Evolutionary conservation across 257 asterid species (phyloP).

Genomic region (Eucommia ulmoides): DNA sequence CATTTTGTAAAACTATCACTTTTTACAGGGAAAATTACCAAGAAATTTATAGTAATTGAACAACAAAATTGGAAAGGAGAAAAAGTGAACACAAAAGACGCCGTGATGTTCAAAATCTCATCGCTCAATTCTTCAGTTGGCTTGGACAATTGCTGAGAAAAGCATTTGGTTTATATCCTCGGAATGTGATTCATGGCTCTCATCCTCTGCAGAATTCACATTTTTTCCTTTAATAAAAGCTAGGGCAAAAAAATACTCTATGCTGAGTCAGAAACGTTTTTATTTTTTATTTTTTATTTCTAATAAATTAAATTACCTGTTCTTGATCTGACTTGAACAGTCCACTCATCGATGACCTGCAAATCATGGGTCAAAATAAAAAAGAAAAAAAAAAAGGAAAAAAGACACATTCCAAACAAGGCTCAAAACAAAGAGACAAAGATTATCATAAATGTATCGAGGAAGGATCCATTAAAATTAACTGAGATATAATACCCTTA

Average conservation of each 20-base stretch:
- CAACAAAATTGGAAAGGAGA: too few species aligned
- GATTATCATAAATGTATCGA: slow-evolving; percentile 22
- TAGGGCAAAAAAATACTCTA: too few species aligned
- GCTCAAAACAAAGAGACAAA: slow-evolving; percentile 3
- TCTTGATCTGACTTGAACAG: slow-evolving; percentile 50
- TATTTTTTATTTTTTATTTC: too few species aligned
- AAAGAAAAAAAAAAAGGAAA: too few species aligned
- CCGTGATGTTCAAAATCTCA: not conserved
- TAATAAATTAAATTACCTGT: too few species aligned
- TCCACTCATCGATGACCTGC: slow-evolving; percentile 90
- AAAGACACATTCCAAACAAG: not conserved
- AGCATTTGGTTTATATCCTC: slow-evolving; percentile 64
- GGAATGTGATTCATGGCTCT: slow-evolving; percentile 35
- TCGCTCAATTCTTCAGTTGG: slow-evolving; percentile 20
- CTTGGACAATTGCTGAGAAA: slow-evolving; percentile 79
- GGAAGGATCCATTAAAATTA: slow-evolving; percentile 5
- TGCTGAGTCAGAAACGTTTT: too few species aligned
- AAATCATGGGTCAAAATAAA: slow-evolving; percentile 15
- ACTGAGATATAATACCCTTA: too few species aligned
- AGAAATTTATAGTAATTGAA: too few species aligned
- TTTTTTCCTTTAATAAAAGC: too few species aligned
- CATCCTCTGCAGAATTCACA: slow-evolving; percentile 50
- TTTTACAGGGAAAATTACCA: too few species aligned
- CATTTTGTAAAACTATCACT: too few species aligned
- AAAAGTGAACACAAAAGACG: too few species aligned